Percentiles rank a stretch among this genome's conserved stretches.
These are phyloP conservation scores for Quercus suber DNA, from an alignment of 306 rosid genomes.

Conservation along the genomic window DNA sequence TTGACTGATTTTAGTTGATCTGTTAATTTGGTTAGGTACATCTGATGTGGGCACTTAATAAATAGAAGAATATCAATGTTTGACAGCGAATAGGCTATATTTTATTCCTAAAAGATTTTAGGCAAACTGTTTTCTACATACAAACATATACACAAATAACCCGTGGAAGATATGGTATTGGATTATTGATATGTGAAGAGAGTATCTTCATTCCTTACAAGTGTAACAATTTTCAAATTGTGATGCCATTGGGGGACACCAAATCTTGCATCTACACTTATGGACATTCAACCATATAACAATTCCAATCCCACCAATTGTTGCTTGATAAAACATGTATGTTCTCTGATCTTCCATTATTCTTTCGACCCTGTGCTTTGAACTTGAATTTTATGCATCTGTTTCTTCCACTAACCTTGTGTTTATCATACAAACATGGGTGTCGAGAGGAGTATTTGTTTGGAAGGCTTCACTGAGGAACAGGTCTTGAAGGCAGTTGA, in stretches of 20 bases:
- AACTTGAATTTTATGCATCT: not conserved
- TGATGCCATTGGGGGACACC: not conserved
- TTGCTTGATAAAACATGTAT: not conserved
- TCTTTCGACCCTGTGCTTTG: not conserved
- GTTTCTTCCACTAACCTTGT: slow-evolving; percentile 10
- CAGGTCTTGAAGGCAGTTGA: slow-evolving; percentile 81
- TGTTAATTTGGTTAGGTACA: not conserved
- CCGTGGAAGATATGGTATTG: not conserved
- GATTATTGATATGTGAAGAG: not conserved
- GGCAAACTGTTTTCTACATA: not conserved
- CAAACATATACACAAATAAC: not conserved
- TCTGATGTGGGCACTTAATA: not conserved
- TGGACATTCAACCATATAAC: not conserved
- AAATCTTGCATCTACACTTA: not conserved
- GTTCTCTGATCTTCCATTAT: not conserved
- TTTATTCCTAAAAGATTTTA: not conserved
- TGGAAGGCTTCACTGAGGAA: slow-evolving; percentile 79
- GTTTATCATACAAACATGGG: slow-evolving; percentile 60
- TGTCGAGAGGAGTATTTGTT: slow-evolving; percentile 69
- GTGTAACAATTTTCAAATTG: not conserved
- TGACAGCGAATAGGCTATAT: not conserved
- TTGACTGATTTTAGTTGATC: not conserved
- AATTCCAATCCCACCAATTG: not conserved
- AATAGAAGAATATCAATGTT: not conserved
- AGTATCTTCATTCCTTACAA: not conserved